Conservation (phyloP, 2,329 filamentous ascomycete genomes). For the Trichothecium roseum region DNA sequence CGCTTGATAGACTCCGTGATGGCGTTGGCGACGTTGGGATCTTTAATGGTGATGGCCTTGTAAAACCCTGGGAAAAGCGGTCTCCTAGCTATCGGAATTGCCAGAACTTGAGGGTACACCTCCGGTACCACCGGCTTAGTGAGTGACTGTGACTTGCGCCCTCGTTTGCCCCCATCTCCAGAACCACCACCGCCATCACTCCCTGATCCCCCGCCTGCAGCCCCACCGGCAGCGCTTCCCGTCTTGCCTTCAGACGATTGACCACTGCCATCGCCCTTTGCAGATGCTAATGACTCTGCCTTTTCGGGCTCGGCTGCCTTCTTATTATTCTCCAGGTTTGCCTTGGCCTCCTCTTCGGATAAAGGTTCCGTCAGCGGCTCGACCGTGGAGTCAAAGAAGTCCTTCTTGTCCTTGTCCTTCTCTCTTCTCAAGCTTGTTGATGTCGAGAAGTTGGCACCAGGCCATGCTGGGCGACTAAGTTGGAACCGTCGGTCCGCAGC, state of each 20-base stretch:
- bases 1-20: conserved; percentile 96
- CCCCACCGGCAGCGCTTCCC: conserved; percentile 26
- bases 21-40: conserved; percentile 80
- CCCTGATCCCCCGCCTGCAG: conserved; percentile 44
- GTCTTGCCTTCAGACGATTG: conserved; percentile 42
- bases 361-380: conserved; percentile 32
- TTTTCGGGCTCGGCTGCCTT: conserved; percentile 30
- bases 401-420: conserved; percentile 25
- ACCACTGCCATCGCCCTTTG: conserved; percentile 29
- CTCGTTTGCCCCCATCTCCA: conserved; percentile 57
- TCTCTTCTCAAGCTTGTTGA: conserved; percentile 22
- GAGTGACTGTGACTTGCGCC: conserved; percentile 61
- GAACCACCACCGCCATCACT: conserved; percentile 30
- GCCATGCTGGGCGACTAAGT: conserved; percentile 14
- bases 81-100: conserved; percentile 87
- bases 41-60: conserved; percentile 94
- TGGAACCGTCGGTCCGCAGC: conserved; percentile 21
- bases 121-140: conserved; percentile 87
- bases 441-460: conserved; percentile 25
- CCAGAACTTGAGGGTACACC: conserved; percentile 94
- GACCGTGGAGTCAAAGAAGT: conserved; percentile 40
- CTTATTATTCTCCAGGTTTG: conserved; percentile 36
- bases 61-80: conserved; percentile 97
- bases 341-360: conserved; percentile 41
- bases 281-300: conserved; percentile 32